Base-by-base conservation (phyloP, 202 grass and related monocot species). In the Elaeis oleifera region DNA sequence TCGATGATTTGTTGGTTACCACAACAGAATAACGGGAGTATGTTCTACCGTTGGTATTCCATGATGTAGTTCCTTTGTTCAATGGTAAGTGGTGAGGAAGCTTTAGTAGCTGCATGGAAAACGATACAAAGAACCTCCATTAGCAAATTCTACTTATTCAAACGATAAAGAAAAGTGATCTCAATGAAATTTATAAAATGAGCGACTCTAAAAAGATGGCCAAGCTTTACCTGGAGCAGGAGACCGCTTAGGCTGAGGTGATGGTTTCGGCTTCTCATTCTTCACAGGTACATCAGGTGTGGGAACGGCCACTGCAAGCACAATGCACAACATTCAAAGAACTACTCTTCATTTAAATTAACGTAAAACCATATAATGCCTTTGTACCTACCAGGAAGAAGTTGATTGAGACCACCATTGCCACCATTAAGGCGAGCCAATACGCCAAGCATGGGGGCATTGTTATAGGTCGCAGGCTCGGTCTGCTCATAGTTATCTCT, bases 401-500 rank as follows among this genome's bases (percentile, higher is more conserved):
- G 78, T 49, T 75, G 80, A 28, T 14, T 63, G n/a, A 84, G 60
- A 0, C 92, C 74, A 17, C 73, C 73, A 55, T 76, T 74, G 3
- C 90, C 90, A 56, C 25, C 81, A 63, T 83, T 78, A 0, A 96
- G 71, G 0, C 91, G 73, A 48, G 91, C 91, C 55, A 96, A 63
- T 5, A 96, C 73, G 28, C 91, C 91, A 55, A 88, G 70, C 1
- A 96, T 59, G 4, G 91, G 91, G 24, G 91, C 87, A 49, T 88
- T 96, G 76, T 96, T 96, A 53, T 96, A 96, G 31, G 87, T 96
- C 32, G 87, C 68, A 0, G 87, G 81, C 69, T 96, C 91, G 0
- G 87, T 90, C 76, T 96, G 91, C 62, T 88, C 23, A 36, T 85
- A 96, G 70, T 96, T 96, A 18, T 90, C 73, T 55, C 91, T 88